Percentiles rank a stretch among this genome's conserved stretches.
Conservation (phyloP, 257 asterid genomes). For the Primulina huaijiensis region DNA sequence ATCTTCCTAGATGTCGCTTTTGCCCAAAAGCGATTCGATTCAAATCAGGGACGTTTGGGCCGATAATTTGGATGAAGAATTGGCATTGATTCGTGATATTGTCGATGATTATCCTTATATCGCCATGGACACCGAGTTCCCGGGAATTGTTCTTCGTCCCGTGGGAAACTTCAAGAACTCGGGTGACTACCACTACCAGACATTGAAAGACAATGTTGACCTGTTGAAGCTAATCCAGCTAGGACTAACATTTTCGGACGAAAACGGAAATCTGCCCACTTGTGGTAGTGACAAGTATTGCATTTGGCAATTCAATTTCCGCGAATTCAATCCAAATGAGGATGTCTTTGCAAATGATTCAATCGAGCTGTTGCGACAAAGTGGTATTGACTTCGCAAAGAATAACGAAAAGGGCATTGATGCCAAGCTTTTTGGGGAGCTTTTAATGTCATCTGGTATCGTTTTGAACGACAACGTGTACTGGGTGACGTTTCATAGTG, state of each 20-base stretch:
- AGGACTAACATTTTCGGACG: constrained; percentile 52
- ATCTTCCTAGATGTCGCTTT: constrained; percentile 33
- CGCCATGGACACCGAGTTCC: constrained; percentile 56
- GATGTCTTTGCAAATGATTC: constrained; percentile 47
- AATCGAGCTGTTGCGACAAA: constrained; percentile 39
- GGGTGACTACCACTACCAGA: constrained; percentile 42
- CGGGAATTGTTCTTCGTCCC: constrained; percentile 44
- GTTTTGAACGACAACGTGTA: constrained; percentile 39
- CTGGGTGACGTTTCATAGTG: constrained; percentile 54
- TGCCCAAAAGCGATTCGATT: constrained; percentile 36
- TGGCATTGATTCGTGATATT: constrained; percentile 37
- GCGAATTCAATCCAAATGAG: constrained; percentile 44
- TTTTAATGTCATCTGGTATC: constrained; percentile 50
- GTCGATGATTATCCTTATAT: constrained; percentile 43
- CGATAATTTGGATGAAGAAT: constrained; percentile 42
- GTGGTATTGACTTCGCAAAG: constrained; percentile 43
- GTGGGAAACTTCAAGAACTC: constrained; percentile 43
- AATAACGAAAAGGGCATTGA: constrained; percentile 41
- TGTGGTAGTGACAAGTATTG: constrained; percentile 37
- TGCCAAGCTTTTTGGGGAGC: constrained; percentile 35
- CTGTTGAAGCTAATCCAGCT: constrained; percentile 44
- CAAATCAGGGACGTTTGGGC: constrained; percentile 55
- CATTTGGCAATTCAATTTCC: constrained; percentile 55
- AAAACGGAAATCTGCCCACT: constrained; percentile 38
- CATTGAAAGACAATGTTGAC: constrained; percentile 46